Evolutionary conservation across 257 asterid species (phyloP), one percentile per base, ranked within the genome.

Genomic region (Rauvolfia tetraphylla): DNA sequence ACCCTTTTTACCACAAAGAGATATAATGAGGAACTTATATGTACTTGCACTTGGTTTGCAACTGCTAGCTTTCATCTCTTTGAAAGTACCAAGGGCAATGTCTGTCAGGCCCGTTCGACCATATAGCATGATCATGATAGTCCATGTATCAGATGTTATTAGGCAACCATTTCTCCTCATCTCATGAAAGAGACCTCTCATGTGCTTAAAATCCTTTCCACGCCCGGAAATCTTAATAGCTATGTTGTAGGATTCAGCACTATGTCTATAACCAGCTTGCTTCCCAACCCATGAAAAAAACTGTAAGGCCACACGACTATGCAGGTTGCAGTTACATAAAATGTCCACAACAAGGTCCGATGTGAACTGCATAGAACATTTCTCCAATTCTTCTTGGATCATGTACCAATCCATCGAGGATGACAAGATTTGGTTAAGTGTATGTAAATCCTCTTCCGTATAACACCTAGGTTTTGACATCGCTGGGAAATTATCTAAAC

Each of bases 101-200:
- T 92, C 82, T 0, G 97, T 93, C 77, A 92, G 83, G 57, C 98
- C 96, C 27, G 93, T 85, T 72, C 88, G 90, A 11, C 96, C 97
- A 79, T 93, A 93, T 89, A 79, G 94, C 97, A 86, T 81, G 79
- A 93, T 93, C 91, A 91, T 88, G 89, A 91, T 88, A 12, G 94
- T 88, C 98, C 98, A 92, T 23, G 98, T 85, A 79, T 93, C 94
- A 73, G 97, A 74, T 38, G 96, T 83, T 82, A 92, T 79, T 59
- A 73, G 71, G 83, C 38, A 85, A 18, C 90, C 88, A 57, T 81
- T 85, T 86, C 97, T 87, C 81, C 82, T 85, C 96, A 93, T 93
- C 84, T 93, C 92, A 20, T 85, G 79, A 72, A 93, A 92, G 27
- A 93, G 82, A 81, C 82, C 81, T 83, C 90, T 88, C 98, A 93